Evolutionary conservation across 176 grass and related monocot genomes (phyloP).

Genomic region (Aechmea fasciata): DNA sequence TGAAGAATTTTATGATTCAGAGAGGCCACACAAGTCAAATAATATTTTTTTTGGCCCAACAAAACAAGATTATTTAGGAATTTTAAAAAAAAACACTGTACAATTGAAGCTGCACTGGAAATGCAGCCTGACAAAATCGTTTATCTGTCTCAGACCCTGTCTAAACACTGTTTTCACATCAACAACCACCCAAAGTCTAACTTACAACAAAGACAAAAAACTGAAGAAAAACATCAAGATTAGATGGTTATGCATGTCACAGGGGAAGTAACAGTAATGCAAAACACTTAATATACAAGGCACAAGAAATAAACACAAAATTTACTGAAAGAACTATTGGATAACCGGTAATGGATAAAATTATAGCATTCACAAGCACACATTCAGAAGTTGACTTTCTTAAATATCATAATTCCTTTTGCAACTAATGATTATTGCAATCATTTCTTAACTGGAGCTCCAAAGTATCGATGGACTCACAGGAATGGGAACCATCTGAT

Average conservation of each 20-base stretch:
- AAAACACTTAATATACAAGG: no score
- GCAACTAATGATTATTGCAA: background rate
- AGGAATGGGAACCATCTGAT: conserved; percentile 56
- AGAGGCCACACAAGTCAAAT: conserved; percentile 5
- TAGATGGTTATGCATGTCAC: no score
- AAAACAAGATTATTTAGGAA: background rate
- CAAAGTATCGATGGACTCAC: conserved; percentile 25
- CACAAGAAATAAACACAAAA: no score
- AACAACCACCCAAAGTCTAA: no score
- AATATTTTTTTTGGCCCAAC: background rate
- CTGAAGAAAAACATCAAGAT: no score
- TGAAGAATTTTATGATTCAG: conserved; percentile 13
- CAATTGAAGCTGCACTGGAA: no score
- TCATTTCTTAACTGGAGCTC: background rate
- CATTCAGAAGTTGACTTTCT: background rate
- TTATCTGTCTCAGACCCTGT: no score
- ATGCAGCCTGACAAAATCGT: no score
- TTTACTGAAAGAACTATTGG: background rate
- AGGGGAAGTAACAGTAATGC: no score
- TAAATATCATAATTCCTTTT: background rate
- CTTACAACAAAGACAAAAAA: no score
- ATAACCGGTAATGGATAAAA: background rate
- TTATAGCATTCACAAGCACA: background rate
- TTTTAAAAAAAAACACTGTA: background rate
- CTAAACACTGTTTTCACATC: no score